Conservation (phyloP, 1,284 basidiomycete genomes). For the Moesziomyces aphidis region DNA sequence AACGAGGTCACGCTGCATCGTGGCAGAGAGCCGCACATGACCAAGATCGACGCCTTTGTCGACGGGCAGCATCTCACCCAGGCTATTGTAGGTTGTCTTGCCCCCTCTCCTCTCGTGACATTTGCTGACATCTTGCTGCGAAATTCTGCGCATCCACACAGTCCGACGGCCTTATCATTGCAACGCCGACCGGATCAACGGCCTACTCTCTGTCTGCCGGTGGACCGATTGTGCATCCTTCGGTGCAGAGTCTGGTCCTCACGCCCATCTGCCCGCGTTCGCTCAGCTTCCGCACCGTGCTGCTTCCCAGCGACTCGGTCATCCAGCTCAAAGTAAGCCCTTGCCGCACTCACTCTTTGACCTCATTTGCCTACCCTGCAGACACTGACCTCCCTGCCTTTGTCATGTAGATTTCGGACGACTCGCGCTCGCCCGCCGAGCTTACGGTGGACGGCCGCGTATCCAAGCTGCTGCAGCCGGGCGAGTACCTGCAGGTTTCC, state of each 20-base stretch:
- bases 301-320: constrained; percentile 84
- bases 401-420: constrained; percentile 79
- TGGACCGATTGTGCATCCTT: constrained; percentile 95
- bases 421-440: constrained; percentile 85
- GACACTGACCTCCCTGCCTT: not conserved
- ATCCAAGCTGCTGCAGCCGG: constrained; percentile 81
- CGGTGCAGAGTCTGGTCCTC: constrained; percentile 85
- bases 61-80: constrained; percentile 95
- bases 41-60: constrained; percentile 94
- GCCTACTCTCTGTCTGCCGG: constrained; percentile 96
- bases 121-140: not conserved
- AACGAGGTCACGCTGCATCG: constrained; percentile 95
- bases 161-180: constrained; percentile 94
- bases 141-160: constrained; percentile 63
- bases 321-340: constrained; percentile 81
- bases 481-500: constrained; percentile 85
- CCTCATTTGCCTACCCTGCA: not conserved
- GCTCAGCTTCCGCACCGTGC: constrained; percentile 88
- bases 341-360: no score
- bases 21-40: constrained; percentile 89
- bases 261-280: constrained; percentile 96
- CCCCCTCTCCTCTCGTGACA: not conserved
- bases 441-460: constrained; percentile 92
- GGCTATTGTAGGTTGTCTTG: constrained; percentile 79
- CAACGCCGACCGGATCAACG: constrained; percentile 95